Percentiles rank a stretch among this genome's conserved stretches.
Conservation (phyloP, 2,329 filamentous ascomycete genomes). For the Ampelomyces quisqualis region DNA sequence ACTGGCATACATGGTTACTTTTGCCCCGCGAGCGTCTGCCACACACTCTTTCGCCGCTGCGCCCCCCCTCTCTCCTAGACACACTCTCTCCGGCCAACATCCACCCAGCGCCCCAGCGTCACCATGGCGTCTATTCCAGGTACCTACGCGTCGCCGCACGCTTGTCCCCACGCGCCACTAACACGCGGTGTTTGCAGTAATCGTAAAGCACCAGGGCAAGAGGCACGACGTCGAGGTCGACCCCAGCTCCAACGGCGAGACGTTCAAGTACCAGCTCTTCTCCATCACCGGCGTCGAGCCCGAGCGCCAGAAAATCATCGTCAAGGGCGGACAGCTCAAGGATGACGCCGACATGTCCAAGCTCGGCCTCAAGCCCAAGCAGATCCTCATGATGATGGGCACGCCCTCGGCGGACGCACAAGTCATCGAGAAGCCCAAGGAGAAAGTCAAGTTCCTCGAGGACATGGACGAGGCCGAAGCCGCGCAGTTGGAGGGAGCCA, state of each 20-base stretch:
- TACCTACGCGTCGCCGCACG: constrained; percentile 9
- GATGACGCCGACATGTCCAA: constrained; percentile 86
- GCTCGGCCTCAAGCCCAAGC: constrained; percentile 80
- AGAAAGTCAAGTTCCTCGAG: constrained; percentile 84
- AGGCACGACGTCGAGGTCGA: constrained; percentile 94
- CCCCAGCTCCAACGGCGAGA: constrained; percentile 78
- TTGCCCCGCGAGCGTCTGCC: constrained; percentile 33
- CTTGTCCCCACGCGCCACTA: constrained; percentile 14
- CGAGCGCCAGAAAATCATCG: constrained; percentile 90
- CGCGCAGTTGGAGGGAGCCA: constrained; percentile 79
- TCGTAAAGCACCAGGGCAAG: constrained; percentile 93
- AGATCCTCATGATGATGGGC: constrained; percentile 95
- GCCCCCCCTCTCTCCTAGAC: neutral
- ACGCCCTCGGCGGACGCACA: constrained; percentile 69
- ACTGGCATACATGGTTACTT: constrained; percentile 27
- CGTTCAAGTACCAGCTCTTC: constrained; percentile 93
- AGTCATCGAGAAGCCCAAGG: constrained; percentile 69
- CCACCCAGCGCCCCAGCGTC: constrained; percentile 3
- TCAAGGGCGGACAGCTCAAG: constrained; percentile 93
- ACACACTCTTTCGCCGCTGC: constrained; percentile 16
- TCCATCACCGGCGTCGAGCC: constrained; percentile 95
- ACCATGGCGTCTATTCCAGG: constrained; percentile 44
- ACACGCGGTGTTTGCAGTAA: constrained; percentile 57
- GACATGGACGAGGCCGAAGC: constrained; percentile 96
- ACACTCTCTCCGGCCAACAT: neutral